phyloP scores from a whole-genome alignment of 371 early-diverging fungal species.

The Mucor irregularis region DNA sequence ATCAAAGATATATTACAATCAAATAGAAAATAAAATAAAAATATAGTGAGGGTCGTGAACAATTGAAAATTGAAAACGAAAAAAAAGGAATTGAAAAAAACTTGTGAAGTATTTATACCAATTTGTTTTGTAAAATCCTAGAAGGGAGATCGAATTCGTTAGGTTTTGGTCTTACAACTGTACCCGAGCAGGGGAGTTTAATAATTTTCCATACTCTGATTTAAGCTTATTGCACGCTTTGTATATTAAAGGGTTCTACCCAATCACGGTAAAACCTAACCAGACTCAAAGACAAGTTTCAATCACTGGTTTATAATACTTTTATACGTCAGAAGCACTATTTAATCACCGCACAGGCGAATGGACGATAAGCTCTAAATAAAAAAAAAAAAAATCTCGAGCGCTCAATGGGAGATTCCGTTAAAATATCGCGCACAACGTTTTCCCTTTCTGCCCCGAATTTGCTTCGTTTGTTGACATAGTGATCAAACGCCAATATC shows the following conservation, averaged over 20 bases:
- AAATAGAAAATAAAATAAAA: not conserved
- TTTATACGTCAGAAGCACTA: too few relatives aligned
- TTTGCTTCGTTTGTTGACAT: not conserved
- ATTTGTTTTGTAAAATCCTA: not conserved
- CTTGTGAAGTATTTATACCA: too few relatives aligned
- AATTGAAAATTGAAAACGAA: not conserved
- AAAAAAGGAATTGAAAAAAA: not conserved
- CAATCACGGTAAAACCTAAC: slow-evolving; percentile 4
- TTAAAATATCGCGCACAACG: not conserved
- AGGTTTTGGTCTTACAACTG: not conserved
- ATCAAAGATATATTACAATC: too few relatives aligned
- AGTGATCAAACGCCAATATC: too few relatives aligned
- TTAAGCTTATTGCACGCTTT: too few relatives aligned
- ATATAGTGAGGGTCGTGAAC: not conserved
- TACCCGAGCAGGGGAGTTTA: slow-evolving; percentile 5
- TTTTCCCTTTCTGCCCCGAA: slow-evolving; percentile 2
- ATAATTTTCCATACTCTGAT: not conserved
- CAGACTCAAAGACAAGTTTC: slow-evolving; percentile 7
- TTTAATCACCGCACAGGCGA: too few relatives aligned
- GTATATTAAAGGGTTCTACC: too few relatives aligned
- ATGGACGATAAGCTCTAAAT: too few relatives aligned
- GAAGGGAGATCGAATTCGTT: too few relatives aligned
- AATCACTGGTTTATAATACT: too few relatives aligned
- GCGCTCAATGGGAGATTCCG: too few relatives aligned
- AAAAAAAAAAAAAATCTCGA: too few relatives aligned